Conservation (phyloP, 2,329 filamentous ascomycete genomes). For the Ceratocystiopsis brevicomis region DNA sequence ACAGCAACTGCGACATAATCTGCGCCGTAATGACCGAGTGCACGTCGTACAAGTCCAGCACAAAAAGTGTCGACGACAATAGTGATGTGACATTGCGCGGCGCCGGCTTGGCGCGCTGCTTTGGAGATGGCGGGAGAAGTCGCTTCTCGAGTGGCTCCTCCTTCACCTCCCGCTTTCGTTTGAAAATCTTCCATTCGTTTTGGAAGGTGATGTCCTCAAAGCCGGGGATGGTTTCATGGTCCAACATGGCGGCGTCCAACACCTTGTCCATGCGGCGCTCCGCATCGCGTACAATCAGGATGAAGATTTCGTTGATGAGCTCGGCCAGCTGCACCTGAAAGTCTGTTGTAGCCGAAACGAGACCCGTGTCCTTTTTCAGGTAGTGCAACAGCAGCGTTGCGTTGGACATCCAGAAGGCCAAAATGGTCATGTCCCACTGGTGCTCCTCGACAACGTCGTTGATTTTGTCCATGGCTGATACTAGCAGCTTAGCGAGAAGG, state of each 20-base stretch:
- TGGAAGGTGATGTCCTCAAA: constrained; percentile 95
- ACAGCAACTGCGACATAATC: constrained; percentile 78
- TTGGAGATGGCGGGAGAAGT: constrained; percentile 81
- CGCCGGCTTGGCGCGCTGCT: constrained; percentile 76
- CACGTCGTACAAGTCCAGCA: constrained; percentile 95
- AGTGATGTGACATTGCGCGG: constrained; percentile 91
- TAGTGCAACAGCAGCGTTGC: constrained; percentile 91
- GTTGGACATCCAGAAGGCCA: constrained; percentile 98
- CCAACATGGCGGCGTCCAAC: constrained; percentile 79
- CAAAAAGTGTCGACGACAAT: constrained; percentile 87
- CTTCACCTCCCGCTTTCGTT: constrained; percentile 75
- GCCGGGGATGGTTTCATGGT: constrained; percentile 93
- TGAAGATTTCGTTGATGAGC: constrained; percentile 94
- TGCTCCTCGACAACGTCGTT: constrained; percentile 89
- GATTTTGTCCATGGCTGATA: constrained; percentile 84
- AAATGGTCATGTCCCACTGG: constrained; percentile 98
- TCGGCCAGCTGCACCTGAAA: constrained; percentile 90
- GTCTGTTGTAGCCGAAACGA: constrained; percentile 63
- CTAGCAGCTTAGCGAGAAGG: constrained; percentile 60
- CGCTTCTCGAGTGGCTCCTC: constrained; percentile 80
- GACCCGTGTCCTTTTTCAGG: constrained; percentile 75
- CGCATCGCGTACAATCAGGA: constrained; percentile 88
- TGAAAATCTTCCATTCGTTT: constrained; percentile 96
- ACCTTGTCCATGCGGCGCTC: constrained; percentile 94
- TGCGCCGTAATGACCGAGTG: constrained; percentile 92